A percentile compares a stretch with the other conserved stretches of the same genome.
Evolutionary conservation across 164 flowering plant genomes (phyloP).

Genomic region (Nelumbo lutea): DNA sequence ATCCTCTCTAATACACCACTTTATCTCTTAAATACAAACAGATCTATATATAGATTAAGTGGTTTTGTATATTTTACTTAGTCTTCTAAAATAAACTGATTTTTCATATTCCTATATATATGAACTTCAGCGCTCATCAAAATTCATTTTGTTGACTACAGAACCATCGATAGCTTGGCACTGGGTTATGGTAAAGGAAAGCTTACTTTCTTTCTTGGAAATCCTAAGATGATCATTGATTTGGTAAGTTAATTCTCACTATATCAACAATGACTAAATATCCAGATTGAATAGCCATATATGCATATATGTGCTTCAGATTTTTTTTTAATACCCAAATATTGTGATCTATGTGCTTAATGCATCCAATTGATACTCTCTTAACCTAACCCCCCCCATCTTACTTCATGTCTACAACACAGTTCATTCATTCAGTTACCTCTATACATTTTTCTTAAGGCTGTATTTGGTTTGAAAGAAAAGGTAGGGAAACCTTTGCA

Average conservation of each 20-base stretch:
- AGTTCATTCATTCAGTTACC: too few species aligned
- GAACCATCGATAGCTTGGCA: conserved; percentile 61
- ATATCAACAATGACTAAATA: too few species aligned
- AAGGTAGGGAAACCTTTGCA: too few species aligned
- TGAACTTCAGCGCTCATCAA: not conserved
- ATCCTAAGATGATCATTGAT: conserved; percentile 37
- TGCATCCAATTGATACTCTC: too few species aligned
- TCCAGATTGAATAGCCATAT: too few species aligned
- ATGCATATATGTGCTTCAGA: too few species aligned
- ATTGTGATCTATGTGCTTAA: not conserved
- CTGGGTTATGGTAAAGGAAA: conserved; percentile 69
- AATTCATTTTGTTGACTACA: conserved; percentile 13
- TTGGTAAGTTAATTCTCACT: conserved; percentile 32
- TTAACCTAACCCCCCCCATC: too few species aligned
- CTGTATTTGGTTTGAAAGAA: too few species aligned
- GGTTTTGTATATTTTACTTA: not conserved
- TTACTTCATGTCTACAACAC: too few species aligned
- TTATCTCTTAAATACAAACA: not conserved
- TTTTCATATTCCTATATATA: too few species aligned
- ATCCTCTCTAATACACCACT: not conserved
- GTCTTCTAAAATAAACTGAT: too few species aligned
- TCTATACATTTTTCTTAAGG: too few species aligned
- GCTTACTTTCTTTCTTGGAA: conserved; percentile 50
- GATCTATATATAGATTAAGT: not conserved
- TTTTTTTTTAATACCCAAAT: not conserved